Conservation (phyloP, 176 grass and related monocot species). For the Ensete ventricosum region DNA sequence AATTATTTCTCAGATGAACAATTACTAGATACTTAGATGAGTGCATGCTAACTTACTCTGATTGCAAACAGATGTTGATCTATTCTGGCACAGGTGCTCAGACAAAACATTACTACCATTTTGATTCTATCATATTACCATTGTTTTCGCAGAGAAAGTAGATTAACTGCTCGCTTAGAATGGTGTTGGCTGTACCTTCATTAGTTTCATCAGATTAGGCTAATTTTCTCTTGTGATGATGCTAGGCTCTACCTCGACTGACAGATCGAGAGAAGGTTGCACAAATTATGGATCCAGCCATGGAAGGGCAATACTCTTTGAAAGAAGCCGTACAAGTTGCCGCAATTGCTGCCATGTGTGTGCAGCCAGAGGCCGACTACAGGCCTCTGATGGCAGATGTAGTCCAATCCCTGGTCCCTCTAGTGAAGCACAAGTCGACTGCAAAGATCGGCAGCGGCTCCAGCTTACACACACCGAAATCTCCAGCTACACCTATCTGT, state of each 20-base stretch:
- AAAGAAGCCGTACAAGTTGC: conserved; percentile 96
- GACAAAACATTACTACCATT: no score
- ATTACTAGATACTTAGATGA: not conserved
- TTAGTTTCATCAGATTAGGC: not conserved
- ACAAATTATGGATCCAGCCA: conserved; percentile 78
- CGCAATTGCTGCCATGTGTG: conserved; percentile 93
- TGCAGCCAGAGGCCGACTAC: conserved; percentile 93
- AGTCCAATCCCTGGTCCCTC: conserved; percentile 79
- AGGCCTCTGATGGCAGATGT: conserved; percentile 94
- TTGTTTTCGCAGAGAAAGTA: no score
- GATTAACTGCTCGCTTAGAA: no score
- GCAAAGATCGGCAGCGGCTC: conserved; percentile 32
- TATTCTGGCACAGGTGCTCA: not conserved
- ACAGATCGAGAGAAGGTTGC: conserved; percentile 89
- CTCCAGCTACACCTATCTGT: conserved; percentile 3
- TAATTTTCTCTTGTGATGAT: conserved; percentile 20
- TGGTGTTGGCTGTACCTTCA: no score
- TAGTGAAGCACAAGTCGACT: conserved; percentile 59
- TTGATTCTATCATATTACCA: no score
- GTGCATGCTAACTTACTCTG: no score
- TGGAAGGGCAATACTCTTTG: conserved; percentile 82
- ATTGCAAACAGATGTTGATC: no score
- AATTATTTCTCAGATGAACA: no score
- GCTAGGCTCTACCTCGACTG: conserved; percentile 73
- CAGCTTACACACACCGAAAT: conserved; percentile 19